Base-by-base conservation (phyloP, 1,284 basidiomycete genomes). In the Hemileia vastatrix region DNA sequence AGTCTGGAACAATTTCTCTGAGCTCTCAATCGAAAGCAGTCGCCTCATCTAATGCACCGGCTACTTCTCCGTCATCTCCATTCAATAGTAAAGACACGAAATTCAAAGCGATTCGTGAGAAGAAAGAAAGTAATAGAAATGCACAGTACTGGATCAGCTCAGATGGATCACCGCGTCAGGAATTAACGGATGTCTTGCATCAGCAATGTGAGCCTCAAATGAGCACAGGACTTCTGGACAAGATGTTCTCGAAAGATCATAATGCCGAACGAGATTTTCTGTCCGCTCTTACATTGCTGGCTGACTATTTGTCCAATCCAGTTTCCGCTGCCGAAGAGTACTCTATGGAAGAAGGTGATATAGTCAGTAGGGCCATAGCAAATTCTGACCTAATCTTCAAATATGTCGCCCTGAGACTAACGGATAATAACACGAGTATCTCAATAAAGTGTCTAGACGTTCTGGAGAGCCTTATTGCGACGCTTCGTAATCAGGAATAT, bases 171-270 rank as follows among this genome's bases (percentile, higher is more conserved):
- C 86, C 86, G 4, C 81, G 89, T 57, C 88, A 90, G 70, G 93
- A 96, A 72, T 82, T 94, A 15, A 82, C 86, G 44, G 94, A 96
- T 49, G 78, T 86, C 11, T 79, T 99, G 40, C 87, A 90, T 66
- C 83, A 82, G 67, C 94, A 98, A 76, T 94, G 95, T 87, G 91
- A 95, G 69, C 81, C 84, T 1, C 83, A 88, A 70, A 81, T 83
- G 9, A 86, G 87, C 6, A 85, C 85, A 63, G 86, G 90, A 3
- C 78, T 97, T 3, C 76, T 87, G 15, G 77, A 82, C 4, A 83
- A 84, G 32, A 80, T 98, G 51, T 99, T 97, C 80, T 94, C 91
- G 72, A 89, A 88, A 67, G 94, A 96, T 72, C 94, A 97, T 76
- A 88, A 88, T 68, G 90, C 92, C 1, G 86, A 97, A 68, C 92